Conservation (phyloP, 2,329 filamentous ascomycete species). For the Leptodontidium sp. region DNA sequence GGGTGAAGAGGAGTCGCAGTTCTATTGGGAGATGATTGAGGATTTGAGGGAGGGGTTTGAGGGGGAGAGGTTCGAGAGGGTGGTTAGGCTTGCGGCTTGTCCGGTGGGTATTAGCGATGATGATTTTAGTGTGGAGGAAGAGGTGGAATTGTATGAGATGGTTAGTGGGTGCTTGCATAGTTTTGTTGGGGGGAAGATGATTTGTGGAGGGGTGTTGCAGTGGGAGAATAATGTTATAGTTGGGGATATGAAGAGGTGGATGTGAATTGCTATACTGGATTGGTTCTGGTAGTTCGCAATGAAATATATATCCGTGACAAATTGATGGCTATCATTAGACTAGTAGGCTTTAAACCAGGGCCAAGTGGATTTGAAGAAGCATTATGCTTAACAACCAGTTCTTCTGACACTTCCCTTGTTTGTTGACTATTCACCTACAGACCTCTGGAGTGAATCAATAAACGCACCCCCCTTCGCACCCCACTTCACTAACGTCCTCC, state of each 20-base stretch:
- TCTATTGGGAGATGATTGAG: conserved; percentile 23
- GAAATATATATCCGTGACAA: no score
- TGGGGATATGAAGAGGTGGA: neutral
- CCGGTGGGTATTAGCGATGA: neutral
- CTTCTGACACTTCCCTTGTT: no score
- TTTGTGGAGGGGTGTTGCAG: conserved; percentile 22
- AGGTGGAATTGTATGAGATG: neutral
- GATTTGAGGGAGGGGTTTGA: conserved; percentile 19
- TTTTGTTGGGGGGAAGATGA: conserved; percentile 31
- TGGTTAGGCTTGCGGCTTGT: conserved; percentile 25
- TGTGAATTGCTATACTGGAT: no score
- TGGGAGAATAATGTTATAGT: conserved; percentile 25
- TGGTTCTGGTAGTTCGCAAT: no score
- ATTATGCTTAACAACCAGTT: no score
- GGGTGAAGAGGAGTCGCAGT: neutral
- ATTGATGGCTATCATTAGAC: no score
- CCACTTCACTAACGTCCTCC: no score
- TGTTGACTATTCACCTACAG: no score
- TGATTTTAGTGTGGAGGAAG: conserved; percentile 6
- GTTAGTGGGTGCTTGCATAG: conserved; percentile 25
- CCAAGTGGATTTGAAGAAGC: no score
- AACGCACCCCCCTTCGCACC: no score
- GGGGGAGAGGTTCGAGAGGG: conserved; percentile 26
- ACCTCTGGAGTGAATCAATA: no score
- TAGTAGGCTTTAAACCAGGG: no score